These are phyloP conservation scores for Alternaria sp. DNA, from an alignment of 2,329 filamentous ascomycete genomes.

Conservation along the genomic window DNA sequence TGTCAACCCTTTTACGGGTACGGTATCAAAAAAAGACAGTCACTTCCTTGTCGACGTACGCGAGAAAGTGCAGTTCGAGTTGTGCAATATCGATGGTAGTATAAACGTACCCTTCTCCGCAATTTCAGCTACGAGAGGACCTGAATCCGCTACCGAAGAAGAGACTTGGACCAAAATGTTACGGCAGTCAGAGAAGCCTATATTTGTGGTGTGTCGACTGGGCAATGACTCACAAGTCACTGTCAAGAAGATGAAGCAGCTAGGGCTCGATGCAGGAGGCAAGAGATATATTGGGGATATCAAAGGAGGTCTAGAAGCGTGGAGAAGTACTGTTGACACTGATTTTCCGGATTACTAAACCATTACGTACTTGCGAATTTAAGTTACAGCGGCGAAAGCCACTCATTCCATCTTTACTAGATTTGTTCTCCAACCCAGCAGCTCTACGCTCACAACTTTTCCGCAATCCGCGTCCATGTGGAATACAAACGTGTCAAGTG, in stretches of 20 bases:
- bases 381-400: neutral
- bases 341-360: slow-evolving; percentile 65
- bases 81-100: slow-evolving; percentile 78
- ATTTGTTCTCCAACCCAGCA: slow-evolving; percentile 27
- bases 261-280: slow-evolving; percentile 63
- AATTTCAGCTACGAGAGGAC: slow-evolving; percentile 47
- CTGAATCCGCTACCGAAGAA: slow-evolving; percentile 17
- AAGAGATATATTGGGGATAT: slow-evolving; percentile 74
- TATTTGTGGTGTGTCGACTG: slow-evolving; percentile 77
- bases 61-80: slow-evolving; percentile 83
- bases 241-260: slow-evolving; percentile 70
- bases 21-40: slow-evolving; percentile 39
- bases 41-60: slow-evolving; percentile 82
- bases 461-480: slow-evolving; percentile 8
- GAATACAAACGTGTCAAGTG: slow-evolving; percentile 33
- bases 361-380: neutral
- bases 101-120: slow-evolving; percentile 77
- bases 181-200: slow-evolving; percentile 56
- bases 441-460: slow-evolving; percentile 17
- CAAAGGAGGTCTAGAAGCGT: slow-evolving; percentile 74
- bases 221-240: slow-evolving; percentile 83
- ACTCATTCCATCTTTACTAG: slow-evolving; percentile 15
- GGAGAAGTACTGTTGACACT: slow-evolving; percentile 73
- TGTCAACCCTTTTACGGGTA: slow-evolving; percentile 46
- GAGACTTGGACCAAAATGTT: slow-evolving; percentile 43